Base-by-base conservation (phyloP, 1,284 basidiomycete genomes). In the Schizophyllum commune region DNA sequence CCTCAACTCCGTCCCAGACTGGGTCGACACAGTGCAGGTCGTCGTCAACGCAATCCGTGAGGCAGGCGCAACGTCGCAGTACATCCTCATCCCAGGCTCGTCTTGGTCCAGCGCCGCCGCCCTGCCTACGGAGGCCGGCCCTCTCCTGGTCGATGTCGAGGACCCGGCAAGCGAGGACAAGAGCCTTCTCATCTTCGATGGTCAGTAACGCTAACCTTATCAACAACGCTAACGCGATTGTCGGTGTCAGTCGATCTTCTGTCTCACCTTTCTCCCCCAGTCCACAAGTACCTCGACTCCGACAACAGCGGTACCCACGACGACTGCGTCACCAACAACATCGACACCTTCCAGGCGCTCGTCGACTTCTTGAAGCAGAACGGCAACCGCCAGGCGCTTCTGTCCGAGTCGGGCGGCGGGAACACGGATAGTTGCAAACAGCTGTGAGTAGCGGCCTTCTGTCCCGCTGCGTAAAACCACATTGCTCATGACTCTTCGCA, bases 341-440 rank as follows among this genome's bases (percentile, higher is more conserved):
- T 83, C 61, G 75, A 76, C 27, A 71, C 73, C 34, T 73, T 79
- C 4, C 80, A 82, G 77, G 70, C 68, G 11, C 78, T 79, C 21
- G 77, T 87, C 39, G 75, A 77, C 3, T 65, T 73, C 51, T 86
- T 79, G 78, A 75, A 86, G 11, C 72, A 79, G 33, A 69, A 69
- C 59, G 79, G 83, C 61, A 76, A 75, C n/a, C 77, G 85, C 52
- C 81, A 84, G 66, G 85, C 84, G 5, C 77, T 88, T 69, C 77
- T 84, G 67, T 83, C 83, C 15, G 85, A 87, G 69, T 85, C 83
- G 0, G 85, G 85, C 54, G 85, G 83, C 32, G 83, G 81, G 53
- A 76, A 84, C 62, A 78, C 77, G 52, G 74, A 74, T 19, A 78
- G 77, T 13, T 84, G 83, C 68, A 71, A 47, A 8, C 39, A 47